Conservation (phyloP, 805 yeast genomes). For the Suhomyces kilbournensis region DNA sequence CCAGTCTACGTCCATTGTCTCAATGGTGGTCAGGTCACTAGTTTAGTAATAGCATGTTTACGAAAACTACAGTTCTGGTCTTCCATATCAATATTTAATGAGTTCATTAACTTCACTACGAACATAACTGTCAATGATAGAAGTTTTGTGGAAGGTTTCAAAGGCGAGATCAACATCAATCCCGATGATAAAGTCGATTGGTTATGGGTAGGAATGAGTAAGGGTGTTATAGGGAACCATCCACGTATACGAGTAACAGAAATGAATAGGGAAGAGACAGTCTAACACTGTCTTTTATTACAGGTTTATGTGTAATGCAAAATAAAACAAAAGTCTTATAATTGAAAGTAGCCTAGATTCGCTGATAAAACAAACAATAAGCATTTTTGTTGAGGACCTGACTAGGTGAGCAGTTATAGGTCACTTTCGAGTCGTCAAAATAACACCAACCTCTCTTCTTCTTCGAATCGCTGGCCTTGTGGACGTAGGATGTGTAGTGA, state of each 20-base stretch:
- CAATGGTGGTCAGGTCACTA: slow-evolving; percentile 86
- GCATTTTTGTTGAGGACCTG: slow-evolving; percentile 72
- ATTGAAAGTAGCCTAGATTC: slow-evolving; percentile 15
- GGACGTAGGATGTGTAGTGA: slow-evolving; percentile 81
- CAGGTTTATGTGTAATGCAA: neutral
- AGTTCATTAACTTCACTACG: slow-evolving; percentile 73
- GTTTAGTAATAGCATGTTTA: slow-evolving; percentile 80
- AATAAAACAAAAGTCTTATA: neutral
- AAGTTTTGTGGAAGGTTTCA: slow-evolving; percentile 75
- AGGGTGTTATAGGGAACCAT: slow-evolving; percentile 55
- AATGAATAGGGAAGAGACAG: neutral
- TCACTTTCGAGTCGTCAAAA: slow-evolving; percentile 76
- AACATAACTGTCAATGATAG: slow-evolving; percentile 81
- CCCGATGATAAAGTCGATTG: slow-evolving; percentile 49
- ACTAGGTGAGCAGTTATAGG: slow-evolving; percentile 45
- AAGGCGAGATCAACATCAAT: slow-evolving; percentile 56
- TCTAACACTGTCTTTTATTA: neutral
- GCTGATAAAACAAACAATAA: slow-evolving; percentile 74
- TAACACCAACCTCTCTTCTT: slow-evolving; percentile 65
- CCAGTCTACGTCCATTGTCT: slow-evolving; percentile 85
- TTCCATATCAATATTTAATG: slow-evolving; percentile 80
- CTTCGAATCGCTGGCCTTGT: slow-evolving; percentile 48
- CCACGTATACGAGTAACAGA: slow-evolving; percentile 45
- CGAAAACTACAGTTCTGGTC: slow-evolving; percentile 87
- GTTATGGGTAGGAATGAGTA: slow-evolving; percentile 66